These are phyloP conservation scores for Malania oleifera DNA, from an alignment of 164 flowering plant species.

Conservation along the genomic window DNA sequence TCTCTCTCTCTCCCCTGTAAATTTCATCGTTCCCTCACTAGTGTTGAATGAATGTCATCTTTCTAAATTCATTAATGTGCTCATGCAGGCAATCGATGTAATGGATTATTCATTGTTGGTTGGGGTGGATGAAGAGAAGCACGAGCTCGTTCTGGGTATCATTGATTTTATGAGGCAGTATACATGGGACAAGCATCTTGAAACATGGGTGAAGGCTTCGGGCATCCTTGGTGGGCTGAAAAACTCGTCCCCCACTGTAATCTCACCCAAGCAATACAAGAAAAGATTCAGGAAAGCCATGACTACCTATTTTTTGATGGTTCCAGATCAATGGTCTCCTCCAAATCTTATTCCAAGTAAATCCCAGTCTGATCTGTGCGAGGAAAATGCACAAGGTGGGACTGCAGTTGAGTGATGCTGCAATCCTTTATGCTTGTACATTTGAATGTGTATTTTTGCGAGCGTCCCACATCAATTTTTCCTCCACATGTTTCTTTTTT, in stretches of 20 bases:
- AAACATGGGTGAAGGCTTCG: slow-evolving; percentile 97
- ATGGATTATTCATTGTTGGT: slow-evolving; percentile 97
- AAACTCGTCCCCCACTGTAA: slow-evolving; percentile 81
- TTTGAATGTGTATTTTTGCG: slow-evolving; percentile 24
- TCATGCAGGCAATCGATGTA: slow-evolving; percentile 77
- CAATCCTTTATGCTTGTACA: slow-evolving; percentile 23
- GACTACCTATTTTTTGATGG: slow-evolving; percentile 92
- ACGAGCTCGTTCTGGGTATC: slow-evolving; percentile 90
- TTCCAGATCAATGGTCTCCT: slow-evolving; percentile 95
- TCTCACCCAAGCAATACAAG: slow-evolving; percentile 95
- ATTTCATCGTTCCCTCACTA: no score
- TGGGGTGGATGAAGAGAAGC: slow-evolving; percentile 89
- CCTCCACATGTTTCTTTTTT: slow-evolving; percentile 8
- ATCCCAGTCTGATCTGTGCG: slow-evolving; percentile 57
- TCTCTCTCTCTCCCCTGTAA: background rate
- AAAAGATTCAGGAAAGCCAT: slow-evolving; percentile 96
- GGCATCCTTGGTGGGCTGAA: slow-evolving; percentile 92
- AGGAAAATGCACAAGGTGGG: slow-evolving; percentile 49
- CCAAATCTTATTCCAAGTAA: slow-evolving; percentile 52
- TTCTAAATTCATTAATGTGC: slow-evolving; percentile 1
- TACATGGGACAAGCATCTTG: slow-evolving; percentile 99
- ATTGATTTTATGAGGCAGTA: slow-evolving; percentile 99
- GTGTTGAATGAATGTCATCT: no score
- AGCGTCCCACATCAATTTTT: slow-evolving; percentile 3
- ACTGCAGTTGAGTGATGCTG: slow-evolving; percentile 33